These are phyloP conservation scores for Boehmeria nivea DNA, from an alignment of 306 rosid genomes.

Conservation along the genomic window DNA sequence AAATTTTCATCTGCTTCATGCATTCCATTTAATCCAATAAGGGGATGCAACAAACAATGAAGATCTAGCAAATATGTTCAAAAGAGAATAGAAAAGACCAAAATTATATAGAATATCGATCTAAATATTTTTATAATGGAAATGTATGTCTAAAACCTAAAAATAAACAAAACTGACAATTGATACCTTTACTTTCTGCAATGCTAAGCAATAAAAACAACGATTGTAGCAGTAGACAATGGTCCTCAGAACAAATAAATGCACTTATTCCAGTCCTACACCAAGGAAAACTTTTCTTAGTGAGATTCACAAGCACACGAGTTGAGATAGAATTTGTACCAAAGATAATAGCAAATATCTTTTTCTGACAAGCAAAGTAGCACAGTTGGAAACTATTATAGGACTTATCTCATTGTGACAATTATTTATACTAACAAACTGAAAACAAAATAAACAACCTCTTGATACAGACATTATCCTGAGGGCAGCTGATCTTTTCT, in stretches of 20 bases:
- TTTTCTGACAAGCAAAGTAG: not conserved
- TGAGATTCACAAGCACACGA: not conserved
- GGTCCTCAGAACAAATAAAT: conserved; percentile 44
- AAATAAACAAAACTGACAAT: no score
- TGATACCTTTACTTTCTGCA: conserved; percentile 61
- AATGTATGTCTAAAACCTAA: not conserved
- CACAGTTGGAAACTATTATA: not conserved
- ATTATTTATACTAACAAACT: not conserved
- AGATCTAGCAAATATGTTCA: conserved; percentile 47
- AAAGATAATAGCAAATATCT: not conserved
- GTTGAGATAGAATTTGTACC: not conserved
- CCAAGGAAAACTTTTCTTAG: conserved; percentile 10
- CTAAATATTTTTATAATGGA: not conserved
- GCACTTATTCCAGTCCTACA: conserved; percentile 65
- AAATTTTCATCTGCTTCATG: conserved; percentile 37
- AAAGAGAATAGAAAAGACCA: no score
- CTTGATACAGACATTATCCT: conserved; percentile 24
- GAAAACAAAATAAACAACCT: conserved; percentile 35
- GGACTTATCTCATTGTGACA: not conserved
- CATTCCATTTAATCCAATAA: conserved; percentile 32
- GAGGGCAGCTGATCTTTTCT: conserved; percentile 19
- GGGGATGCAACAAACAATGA: conserved; percentile 39
- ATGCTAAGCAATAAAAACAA: conserved; percentile 51
- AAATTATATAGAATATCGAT: not conserved
- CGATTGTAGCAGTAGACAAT: conserved; percentile 44